These are phyloP conservation scores for Pythium aquatile DNA, from an alignment of 352 stramenopile genomes.

Conservation along the genomic window DNA sequence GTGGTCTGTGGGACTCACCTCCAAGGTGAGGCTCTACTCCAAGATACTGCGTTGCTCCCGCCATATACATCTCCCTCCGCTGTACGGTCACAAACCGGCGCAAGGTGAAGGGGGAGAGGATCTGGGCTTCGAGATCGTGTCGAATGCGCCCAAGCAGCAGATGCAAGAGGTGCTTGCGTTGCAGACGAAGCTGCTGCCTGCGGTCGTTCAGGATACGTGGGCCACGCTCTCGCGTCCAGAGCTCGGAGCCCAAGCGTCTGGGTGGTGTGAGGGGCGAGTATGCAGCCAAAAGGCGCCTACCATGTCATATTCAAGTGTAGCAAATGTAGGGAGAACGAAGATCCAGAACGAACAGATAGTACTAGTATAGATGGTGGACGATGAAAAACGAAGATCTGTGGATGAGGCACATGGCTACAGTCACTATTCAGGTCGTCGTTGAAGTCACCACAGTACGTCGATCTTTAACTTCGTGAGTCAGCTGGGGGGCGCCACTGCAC, in stretches of 20 bases:
- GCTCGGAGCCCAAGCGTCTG: conserved; percentile 25
- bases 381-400: no score
- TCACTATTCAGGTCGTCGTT: no score
- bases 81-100: conserved; percentile 32
- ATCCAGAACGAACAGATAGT: conserved; percentile 3
- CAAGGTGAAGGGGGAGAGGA: conserved; percentile 41
- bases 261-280: not conserved
- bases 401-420: no score
- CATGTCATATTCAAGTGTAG: conserved; percentile 2
- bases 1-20: no score
- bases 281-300: not conserved
- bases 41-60: no score
- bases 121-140: conserved; percentile 69
- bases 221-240: conserved; percentile 63
- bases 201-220: conserved; percentile 68
- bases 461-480: no score
- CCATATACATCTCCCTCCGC: no score
- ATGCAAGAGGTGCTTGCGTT: conserved; percentile 59
- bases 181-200: conserved; percentile 59
- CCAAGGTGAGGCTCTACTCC: no score
- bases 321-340: not conserved
- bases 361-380: not conserved
- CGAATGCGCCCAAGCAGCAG: conserved; percentile 53
- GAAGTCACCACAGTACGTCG: no score
- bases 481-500: no score